phyloP scores from a whole-genome alignment of 495 filamentous ascomycete genomes.

The Aspergillus heteromorphus region DNA sequence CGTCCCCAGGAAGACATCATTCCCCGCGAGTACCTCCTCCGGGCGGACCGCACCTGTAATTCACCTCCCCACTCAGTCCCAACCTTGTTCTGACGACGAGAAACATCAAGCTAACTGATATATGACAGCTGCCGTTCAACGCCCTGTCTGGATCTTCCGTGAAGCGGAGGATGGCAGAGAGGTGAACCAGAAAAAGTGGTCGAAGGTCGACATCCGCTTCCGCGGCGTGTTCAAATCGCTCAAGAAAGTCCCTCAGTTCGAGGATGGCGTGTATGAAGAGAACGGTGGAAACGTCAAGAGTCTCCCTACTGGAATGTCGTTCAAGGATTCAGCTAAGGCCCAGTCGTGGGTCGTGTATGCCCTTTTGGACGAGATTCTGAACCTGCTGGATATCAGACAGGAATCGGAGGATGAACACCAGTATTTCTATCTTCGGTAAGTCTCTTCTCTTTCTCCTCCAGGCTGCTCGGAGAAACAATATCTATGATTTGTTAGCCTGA shows the following conservation, averaged over 20 bases:
- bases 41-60: constrained; percentile 19
- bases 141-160: constrained; percentile 26
- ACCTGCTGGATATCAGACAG: constrained; percentile 14
- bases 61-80: too few relatives aligned
- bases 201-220: constrained; percentile 24
- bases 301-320: neutral
- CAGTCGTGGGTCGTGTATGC: constrained; percentile 27
- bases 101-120: too few relatives aligned
- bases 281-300: neutral
- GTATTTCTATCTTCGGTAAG: constrained; percentile 18
- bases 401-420: constrained; percentile 5
- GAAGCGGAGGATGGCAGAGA: constrained; percentile 13
- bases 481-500: too few relatives aligned
- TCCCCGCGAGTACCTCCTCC: constrained; percentile 16
- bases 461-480: too few relatives aligned
- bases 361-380: constrained; percentile 25
- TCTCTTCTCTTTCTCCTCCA: neutral
- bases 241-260: constrained; percentile 20
- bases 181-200: constrained; percentile 21
- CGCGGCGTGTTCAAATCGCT: constrained; percentile 27
- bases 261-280: constrained; percentile 18
- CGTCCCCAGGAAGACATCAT: constrained; percentile 19
- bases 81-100: too few relatives aligned
- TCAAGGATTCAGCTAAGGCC: constrained; percentile 5
- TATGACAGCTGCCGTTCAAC: constrained; percentile 19